These are phyloP conservation scores for Blastocystis sp. DNA, from an alignment of 352 stramenopile species.

Conservation along the genomic window DNA sequence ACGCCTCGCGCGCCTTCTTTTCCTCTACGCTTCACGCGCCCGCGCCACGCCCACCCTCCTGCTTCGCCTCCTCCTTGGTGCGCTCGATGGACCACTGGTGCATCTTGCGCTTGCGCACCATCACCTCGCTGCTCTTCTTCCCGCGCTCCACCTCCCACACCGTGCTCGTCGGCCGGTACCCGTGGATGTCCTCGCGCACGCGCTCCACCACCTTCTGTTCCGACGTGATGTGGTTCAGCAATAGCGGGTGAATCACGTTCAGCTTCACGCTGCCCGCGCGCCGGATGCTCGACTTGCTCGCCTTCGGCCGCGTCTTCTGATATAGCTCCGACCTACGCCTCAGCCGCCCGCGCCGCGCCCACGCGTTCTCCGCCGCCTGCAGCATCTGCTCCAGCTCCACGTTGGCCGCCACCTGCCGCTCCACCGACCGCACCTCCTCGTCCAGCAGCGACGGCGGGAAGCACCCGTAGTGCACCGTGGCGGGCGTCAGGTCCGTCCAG, in stretches of 20 bases:
- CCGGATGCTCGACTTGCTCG: slow-evolving; percentile 88
- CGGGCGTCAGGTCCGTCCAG: slow-evolving; percentile 86
- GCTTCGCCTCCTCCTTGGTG: slow-evolving; percentile 75
- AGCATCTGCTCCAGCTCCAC: slow-evolving; percentile 78
- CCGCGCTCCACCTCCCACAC: slow-evolving; percentile 70
- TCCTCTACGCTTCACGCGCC: background rate
- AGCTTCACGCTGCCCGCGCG: slow-evolving; percentile 85
- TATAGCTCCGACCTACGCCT: slow-evolving; percentile 89
- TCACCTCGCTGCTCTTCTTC: slow-evolving; percentile 73
- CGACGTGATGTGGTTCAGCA: slow-evolving; percentile 70
- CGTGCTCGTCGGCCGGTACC: slow-evolving; percentile 69
- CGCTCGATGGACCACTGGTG: slow-evolving; percentile 82
- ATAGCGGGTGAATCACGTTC: slow-evolving; percentile 87
- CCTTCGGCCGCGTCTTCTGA: slow-evolving; percentile 86
- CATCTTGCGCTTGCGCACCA: slow-evolving; percentile 81
- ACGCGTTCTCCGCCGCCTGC: slow-evolving; percentile 87
- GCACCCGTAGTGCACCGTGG: slow-evolving; percentile 93
- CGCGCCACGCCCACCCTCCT: background rate
- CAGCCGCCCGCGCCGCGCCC: background rate
- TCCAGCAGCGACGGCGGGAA: slow-evolving; percentile 90
- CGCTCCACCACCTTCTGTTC: background rate
- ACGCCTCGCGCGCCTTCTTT: background rate
- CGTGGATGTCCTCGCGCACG: slow-evolving; percentile 48
- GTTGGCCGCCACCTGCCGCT: slow-evolving; percentile 81
- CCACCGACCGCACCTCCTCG: slow-evolving; percentile 89